Conservation (phyloP, 495 filamentous ascomycete genomes). For the Cryomyces minteri region DNA sequence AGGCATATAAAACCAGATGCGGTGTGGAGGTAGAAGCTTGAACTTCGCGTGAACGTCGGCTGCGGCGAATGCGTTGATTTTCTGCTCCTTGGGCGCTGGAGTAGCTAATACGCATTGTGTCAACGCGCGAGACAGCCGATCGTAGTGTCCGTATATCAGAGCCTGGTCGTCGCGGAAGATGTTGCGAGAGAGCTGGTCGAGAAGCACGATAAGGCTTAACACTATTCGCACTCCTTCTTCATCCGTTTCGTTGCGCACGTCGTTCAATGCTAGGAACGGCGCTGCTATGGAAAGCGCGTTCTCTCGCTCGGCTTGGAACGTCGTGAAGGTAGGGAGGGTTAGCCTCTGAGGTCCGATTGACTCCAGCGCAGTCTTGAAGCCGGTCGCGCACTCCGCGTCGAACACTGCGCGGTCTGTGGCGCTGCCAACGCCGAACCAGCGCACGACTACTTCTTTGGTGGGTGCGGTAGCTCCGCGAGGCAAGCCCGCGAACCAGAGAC, state of each 20-base stretch:
- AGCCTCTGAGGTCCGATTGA: conserved; percentile 17
- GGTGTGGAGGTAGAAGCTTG: conserved; percentile 1
- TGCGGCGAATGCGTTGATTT: not conserved
- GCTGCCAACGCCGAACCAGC: conserved; percentile 14
- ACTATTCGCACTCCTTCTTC: conserved; percentile 11
- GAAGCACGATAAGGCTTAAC: conserved; percentile 24
- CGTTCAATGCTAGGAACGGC: conserved; percentile 19
- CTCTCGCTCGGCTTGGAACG: conserved; percentile 6
- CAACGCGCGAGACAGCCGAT: conserved; percentile 22
- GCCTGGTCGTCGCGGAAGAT: conserved; percentile 21
- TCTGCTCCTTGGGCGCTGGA: not conserved
- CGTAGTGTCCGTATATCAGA: conserved; percentile 27
- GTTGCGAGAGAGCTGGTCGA: conserved; percentile 31
- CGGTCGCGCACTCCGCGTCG: conserved; percentile 12
- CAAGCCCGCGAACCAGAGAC: conserved; percentile 12
- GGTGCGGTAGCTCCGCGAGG: conserved; percentile 2
- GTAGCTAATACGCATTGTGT: conserved; percentile 1
- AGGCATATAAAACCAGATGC: conserved; percentile 26
- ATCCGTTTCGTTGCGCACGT: not conserved
- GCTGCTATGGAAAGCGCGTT: conserved; percentile 8
- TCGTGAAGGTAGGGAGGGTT: conserved; percentile 9
- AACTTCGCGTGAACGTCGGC: not conserved
- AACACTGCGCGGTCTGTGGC: conserved; percentile 15
- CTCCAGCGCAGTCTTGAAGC: conserved; percentile 14
- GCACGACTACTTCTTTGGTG: conserved; percentile 1